A percentile compares a stretch with the other conserved stretches of the same genome.
phyloP scores from a whole-genome alignment of 1,139 yeast genomes.

The Debaryomyces sp. region DNA sequence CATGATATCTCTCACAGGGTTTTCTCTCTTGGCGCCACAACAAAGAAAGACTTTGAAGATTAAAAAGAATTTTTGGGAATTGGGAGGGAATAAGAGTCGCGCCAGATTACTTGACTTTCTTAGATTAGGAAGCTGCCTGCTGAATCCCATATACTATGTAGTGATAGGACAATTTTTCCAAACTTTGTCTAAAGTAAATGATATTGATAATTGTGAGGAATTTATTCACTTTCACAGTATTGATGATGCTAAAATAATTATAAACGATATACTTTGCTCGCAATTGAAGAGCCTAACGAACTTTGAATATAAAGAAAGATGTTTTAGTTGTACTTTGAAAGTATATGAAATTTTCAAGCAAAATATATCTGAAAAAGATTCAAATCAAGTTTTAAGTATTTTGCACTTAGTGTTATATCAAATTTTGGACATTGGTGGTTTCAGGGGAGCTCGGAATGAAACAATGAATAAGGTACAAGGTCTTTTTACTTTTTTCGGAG shows the following conservation, averaged over 20 bases:
- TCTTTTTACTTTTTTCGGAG: background rate
- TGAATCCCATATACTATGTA: slow-evolving; percentile 52
- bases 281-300: slow-evolving; percentile 21
- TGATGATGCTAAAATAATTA: slow-evolving; percentile 22
- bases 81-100: slow-evolving; percentile 46
- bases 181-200: slow-evolving; percentile 15
- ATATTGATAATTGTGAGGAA: slow-evolving; percentile 16
- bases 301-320: slow-evolving; percentile 22
- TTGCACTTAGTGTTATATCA: slow-evolving; percentile 10
- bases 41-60: slow-evolving; percentile 25
- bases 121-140: slow-evolving; percentile 54
- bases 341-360: slow-evolving; percentile 16
- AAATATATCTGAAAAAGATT: background rate
- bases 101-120: slow-evolving; percentile 48
- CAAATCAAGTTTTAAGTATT: background rate
- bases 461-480: background rate
- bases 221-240: slow-evolving; percentile 21
- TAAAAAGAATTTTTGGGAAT: slow-evolving; percentile 55
- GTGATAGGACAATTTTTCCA: slow-evolving; percentile 25
- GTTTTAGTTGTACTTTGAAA: slow-evolving; percentile 22
- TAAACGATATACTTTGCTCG: slow-evolving; percentile 19
- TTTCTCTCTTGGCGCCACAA: slow-evolving; percentile 16
- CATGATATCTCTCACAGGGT: slow-evolving; percentile 42
- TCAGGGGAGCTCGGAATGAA: slow-evolving; percentile 7
- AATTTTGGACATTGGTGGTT: slow-evolving; percentile 15